Evolutionary conservation across 495 filamentous ascomycete species (phyloP).

Genomic region (Aspergillus haitiensis): DNA sequence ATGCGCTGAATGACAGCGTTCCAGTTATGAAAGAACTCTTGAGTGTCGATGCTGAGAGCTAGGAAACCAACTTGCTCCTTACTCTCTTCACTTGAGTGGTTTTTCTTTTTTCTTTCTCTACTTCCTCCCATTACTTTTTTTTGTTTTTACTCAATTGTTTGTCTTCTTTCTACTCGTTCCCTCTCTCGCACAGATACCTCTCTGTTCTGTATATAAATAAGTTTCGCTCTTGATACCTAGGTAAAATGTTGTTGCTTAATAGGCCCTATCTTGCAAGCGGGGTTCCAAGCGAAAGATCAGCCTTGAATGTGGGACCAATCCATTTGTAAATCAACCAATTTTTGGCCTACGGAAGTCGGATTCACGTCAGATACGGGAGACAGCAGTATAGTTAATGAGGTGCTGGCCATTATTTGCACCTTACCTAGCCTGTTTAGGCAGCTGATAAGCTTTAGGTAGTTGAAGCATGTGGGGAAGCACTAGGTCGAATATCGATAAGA

Average conservation of each 20-base stretch:
- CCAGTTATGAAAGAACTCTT: slow-evolving; percentile 33
- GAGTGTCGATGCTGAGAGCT: neutral
- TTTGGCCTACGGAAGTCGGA: too few relatives aligned
- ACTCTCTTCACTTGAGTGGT: neutral
- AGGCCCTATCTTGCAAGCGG: too few relatives aligned
- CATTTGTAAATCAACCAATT: too few relatives aligned
- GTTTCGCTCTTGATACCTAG: slow-evolving; percentile 10
- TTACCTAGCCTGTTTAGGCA: slow-evolving; percentile 18
- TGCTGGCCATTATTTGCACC: neutral
- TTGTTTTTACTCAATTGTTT: neutral
- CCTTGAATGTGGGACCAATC: too few relatives aligned
- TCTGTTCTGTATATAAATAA: slow-evolving; percentile 2
- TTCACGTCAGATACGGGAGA: too few relatives aligned
- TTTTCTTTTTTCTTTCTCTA: slow-evolving; percentile 1
- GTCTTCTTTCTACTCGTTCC: neutral
- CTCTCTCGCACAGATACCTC: neutral
- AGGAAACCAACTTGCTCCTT: neutral
- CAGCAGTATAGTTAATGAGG: neutral
- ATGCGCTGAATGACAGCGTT: slow-evolving; percentile 61
- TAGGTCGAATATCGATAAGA: too few relatives aligned
- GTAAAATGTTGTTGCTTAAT: neutral
- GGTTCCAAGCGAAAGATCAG: too few relatives aligned
- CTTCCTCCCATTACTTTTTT: slow-evolving; percentile 2
- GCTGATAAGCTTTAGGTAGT: slow-evolving; percentile 26
- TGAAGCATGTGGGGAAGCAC: too few relatives aligned